A percentile compares a stretch with the other conserved stretches of the same genome.
Evolutionary conservation across 345 rosid species (phyloP).

Genomic region (Eucalyptus brandiana): DNA sequence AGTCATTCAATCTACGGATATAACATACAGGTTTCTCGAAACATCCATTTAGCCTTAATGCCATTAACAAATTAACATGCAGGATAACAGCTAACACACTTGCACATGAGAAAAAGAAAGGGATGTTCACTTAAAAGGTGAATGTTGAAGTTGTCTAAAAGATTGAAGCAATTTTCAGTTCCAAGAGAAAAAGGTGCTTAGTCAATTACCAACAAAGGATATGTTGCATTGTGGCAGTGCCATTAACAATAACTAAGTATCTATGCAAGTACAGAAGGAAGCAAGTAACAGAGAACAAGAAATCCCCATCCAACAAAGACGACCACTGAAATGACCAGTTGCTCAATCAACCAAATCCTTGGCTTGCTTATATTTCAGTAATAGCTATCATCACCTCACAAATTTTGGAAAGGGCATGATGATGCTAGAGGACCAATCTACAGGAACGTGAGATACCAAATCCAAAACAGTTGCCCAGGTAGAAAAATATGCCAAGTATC

Average conservation of each 20-base stretch:
- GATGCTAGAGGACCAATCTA: not conserved
- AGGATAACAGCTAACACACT: not conserved
- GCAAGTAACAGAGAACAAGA: not conserved
- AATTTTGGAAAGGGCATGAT: not conserved
- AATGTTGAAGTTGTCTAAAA: not conserved
- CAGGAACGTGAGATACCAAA: not conserved
- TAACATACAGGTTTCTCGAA: not conserved
- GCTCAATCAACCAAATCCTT: not conserved
- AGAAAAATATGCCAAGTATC: not conserved
- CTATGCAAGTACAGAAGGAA: not conserved
- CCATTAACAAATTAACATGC: not conserved
- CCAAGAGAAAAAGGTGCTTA: not conserved
- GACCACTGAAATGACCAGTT: not conserved
- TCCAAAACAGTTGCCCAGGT: not conserved
- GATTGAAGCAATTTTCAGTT: not conserved
- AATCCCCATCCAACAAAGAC: not conserved
- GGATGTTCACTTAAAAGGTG: not conserved
- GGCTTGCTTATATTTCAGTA: not conserved
- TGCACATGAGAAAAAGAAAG: not conserved
- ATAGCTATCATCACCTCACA: not conserved
- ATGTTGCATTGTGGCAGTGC: not conserved
- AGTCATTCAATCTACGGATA: not conserved
- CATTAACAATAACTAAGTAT: not conserved
- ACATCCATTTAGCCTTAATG: not conserved
- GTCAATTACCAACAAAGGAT: not conserved